These are phyloP conservation scores for Azolla pinnata DNA, from an alignment of 75 land plant species.

Conservation along the genomic window DNA sequence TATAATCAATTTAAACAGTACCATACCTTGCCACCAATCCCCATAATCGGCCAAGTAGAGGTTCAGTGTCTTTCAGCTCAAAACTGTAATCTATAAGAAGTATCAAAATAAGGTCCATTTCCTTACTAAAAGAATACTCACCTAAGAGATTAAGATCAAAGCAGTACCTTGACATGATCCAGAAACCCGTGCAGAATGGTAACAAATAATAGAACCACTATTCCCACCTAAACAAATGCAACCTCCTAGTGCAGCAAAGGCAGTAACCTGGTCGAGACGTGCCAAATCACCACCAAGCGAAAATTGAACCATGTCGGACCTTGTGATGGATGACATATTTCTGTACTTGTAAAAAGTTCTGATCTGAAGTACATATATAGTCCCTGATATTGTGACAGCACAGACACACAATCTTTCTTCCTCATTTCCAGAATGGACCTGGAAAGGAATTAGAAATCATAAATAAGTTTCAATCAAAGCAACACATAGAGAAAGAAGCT, in stretches of 20 bases:
- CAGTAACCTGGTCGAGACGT: conserved; percentile 19
- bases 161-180: neutral
- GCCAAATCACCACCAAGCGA: conserved; percentile 17
- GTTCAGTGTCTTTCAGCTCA: conserved; percentile 48
- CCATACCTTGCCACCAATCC: conserved; percentile 65
- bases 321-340: conserved; percentile 6
- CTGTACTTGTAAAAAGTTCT: conserved; percentile 4
- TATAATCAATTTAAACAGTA: neutral
- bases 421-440: neutral
- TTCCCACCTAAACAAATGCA: conserved; percentile 23
- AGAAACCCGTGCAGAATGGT: neutral
- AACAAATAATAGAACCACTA: conserved; percentile 27
- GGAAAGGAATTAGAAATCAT: neutral
- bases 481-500: neutral
- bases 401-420: conserved; percentile 9
- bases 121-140: too few relatives aligned
- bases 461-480: neutral
- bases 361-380: conserved; percentile 10
- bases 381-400: conserved; percentile 17
- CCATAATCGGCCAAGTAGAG: conserved; percentile 70
- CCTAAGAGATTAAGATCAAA: too few relatives aligned
- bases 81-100: conserved; percentile 5
- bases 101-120: too few relatives aligned
- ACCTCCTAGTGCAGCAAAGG: conserved; percentile 19
- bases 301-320: conserved; percentile 10